Percentiles rank a stretch among this genome's conserved stretches.
Evolutionary conservation across 2,329 filamentous ascomycete species (phyloP).

Genomic region (Aschersonia sp.): DNA sequence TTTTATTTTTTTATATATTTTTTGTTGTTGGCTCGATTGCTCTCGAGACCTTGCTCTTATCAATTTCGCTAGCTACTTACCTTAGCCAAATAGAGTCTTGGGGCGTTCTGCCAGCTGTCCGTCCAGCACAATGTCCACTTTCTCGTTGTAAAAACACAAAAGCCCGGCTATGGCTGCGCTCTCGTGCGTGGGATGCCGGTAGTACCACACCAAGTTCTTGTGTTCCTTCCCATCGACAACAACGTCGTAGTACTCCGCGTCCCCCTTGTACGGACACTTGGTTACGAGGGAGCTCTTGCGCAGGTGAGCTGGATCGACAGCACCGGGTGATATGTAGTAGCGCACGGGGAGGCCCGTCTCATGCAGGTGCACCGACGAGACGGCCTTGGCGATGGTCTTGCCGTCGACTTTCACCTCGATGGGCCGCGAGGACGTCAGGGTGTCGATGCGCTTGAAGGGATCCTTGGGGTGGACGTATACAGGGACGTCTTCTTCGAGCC

Average conservation of each 20-base stretch:
- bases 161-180: conserved; percentile 37
- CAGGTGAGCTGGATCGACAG: conserved; percentile 30
- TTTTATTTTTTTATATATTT: too few relatives aligned
- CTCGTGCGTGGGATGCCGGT: conserved; percentile 40
- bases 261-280: conserved; percentile 52
- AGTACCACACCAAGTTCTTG: conserved; percentile 48
- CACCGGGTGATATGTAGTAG: conserved; percentile 42
- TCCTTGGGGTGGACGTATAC: conserved; percentile 52
- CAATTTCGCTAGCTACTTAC: too few relatives aligned
- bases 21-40: too few relatives aligned
- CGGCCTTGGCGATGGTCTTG: conserved; percentile 28
- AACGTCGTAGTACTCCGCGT: conserved; percentile 46
- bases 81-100: too few relatives aligned
- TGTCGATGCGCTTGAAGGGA: conserved; percentile 50
- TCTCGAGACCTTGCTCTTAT: too few relatives aligned
- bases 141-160: conserved; percentile 55
- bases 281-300: conserved; percentile 35
- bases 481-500: conserved; percentile 40
- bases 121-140: conserved; percentile 46
- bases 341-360: conserved; percentile 45
- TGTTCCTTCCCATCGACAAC: conserved; percentile 26
- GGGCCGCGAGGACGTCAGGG: conserved; percentile 37
- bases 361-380: conserved; percentile 35
- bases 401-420: conserved; percentile 35
- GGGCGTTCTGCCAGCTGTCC: conserved; percentile 15